Evolutionary conservation across 345 rosid genomes (phyloP), one percentile per base, ranked within the genome.

Genomic region (Carallia pectinifolia): DNA sequence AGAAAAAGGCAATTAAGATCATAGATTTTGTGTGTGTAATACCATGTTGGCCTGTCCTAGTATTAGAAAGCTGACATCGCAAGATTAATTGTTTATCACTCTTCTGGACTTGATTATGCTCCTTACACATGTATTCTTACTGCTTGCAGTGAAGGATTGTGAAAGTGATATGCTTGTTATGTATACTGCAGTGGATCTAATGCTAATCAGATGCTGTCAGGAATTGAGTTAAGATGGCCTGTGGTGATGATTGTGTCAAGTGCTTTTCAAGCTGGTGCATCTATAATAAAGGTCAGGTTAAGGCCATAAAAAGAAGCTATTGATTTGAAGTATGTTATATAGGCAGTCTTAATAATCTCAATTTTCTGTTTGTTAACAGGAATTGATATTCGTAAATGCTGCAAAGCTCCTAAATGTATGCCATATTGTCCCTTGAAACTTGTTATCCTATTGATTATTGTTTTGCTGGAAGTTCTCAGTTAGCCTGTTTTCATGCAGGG

Each of bases 251-350:
- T 93, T 81, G 81, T 79, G 67, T 93, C 98, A 61, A 81, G 88
- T 73, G 93, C 90, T 80, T 87, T 93, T 71, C 96, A 89, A 80
- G 96, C 97, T 71, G 87, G 87, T 67, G 91, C 96, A 47, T 86
- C 96, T 73, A 82, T 90, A n/a, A 79, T 85, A 73, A 90, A 93
- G 96, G 98, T 90, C 70, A 93, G 96, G 98, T 90, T 71, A 65
- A 53, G 48, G 56, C 34, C 61, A 40, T 65, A 65, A 50, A 67
- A 44, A 47, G 63, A 73, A 58, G 56, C 40, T 27, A 29, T 72
- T 68, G 10, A 37, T 17, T 58, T 71, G 18, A 39, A 53, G 61
- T 30, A 48, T 58, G 63, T 44, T 70, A 27, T 71, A 52, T 27
- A 48, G 69, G 61, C 61, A 74, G 72, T 63, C 13, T 50, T n/a